Conservation (phyloP, 108 stramenopile species). For the Pseudonitzschia delicatissima region DNA sequence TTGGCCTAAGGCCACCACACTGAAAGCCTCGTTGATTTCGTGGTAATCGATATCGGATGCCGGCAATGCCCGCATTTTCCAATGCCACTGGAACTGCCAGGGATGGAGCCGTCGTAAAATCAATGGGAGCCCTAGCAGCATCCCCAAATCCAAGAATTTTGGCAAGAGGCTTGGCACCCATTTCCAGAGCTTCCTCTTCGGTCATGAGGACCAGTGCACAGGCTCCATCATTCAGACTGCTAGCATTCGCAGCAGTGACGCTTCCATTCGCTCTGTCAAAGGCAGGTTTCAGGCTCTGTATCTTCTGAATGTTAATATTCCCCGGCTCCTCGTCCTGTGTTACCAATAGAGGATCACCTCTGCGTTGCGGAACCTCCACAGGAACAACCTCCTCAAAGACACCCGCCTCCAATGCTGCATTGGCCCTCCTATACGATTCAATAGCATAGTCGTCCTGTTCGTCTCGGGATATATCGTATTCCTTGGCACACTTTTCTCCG, state of each 20-base stretch:
- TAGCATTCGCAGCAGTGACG: conserved; percentile 97
- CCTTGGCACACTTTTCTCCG: conserved; percentile 87
- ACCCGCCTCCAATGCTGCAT: conserved; percentile 64
- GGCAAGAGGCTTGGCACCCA: conserved; percentile 78
- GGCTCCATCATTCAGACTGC: conserved; percentile 95
- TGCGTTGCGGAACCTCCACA: conserved; percentile 62
- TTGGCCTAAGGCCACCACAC: conserved; percentile 94
- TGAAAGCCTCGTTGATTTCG: conserved; percentile 98
- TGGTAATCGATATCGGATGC: conserved; percentile 88
- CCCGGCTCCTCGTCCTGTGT: conserved; percentile 84
- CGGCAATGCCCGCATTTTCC: conserved; percentile 65
- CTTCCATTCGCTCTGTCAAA: conserved; percentile 88
- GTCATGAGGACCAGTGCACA: conserved; percentile 90
- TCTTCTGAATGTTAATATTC: conserved; percentile 68
- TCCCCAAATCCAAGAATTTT: conserved; percentile 86
- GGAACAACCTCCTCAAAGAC: conserved; percentile 78
- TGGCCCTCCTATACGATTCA: conserved; percentile 80
- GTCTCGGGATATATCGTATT: conserved; percentile 78
- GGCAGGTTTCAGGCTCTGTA: conserved; percentile 73
- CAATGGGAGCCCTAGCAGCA: conserved; percentile 82
- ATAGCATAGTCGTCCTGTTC: conserved; percentile 92
- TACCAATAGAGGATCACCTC: conserved; percentile 56
- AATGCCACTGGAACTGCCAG: conserved; percentile 88
- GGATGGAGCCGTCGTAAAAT: conserved; percentile 94
- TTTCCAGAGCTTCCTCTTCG: conserved; percentile 55